Conservation (phyloP, 1,284 basidiomycete genomes). For the Bjerkandera adusta region DNA sequence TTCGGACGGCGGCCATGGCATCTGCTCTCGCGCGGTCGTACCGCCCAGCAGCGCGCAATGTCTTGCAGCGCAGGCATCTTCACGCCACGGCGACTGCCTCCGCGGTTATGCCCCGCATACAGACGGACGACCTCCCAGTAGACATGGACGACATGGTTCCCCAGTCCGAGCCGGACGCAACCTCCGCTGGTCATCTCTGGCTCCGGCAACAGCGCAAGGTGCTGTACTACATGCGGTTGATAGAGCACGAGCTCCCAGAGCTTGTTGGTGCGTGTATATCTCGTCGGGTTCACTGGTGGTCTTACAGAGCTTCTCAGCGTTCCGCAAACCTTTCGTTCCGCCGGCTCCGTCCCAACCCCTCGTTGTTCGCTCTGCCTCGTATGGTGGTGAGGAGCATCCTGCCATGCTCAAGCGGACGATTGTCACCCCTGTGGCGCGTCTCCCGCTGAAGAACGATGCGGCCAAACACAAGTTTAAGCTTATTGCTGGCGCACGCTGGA, state of each 20-base stretch:
- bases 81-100: not conserved
- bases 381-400: constrained; percentile 74
- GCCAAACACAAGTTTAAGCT: constrained; percentile 81
- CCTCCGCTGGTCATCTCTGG: constrained; percentile 64
- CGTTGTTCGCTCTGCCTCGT: constrained; percentile 73
- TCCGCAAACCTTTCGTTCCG: constrained; percentile 72
- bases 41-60: not conserved
- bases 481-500: constrained; percentile 82
- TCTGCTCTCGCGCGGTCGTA: not conserved
- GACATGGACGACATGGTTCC: constrained; percentile 10
- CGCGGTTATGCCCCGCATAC: not conserved
- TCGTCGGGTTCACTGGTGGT: constrained; percentile 11
- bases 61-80: not conserved
- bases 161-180: constrained; percentile 46
- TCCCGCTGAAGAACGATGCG: constrained; percentile 59
- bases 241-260: constrained; percentile 82
- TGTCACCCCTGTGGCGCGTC: constrained; percentile 67
- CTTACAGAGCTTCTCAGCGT: constrained; percentile 44
- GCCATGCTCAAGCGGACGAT: constrained; percentile 67
- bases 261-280: constrained; percentile 64
- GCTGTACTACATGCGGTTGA: constrained; percentile 74
- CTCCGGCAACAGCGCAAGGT: constrained; percentile 69
- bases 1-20: not conserved
- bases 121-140: not conserved
- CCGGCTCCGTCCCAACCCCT: constrained; percentile 59